Evolutionary conservation across 78 protist genomes (phyloP), one percentile per base, ranked within the genome.

Genomic region (Dictyostelium brefeldianum): DNA sequence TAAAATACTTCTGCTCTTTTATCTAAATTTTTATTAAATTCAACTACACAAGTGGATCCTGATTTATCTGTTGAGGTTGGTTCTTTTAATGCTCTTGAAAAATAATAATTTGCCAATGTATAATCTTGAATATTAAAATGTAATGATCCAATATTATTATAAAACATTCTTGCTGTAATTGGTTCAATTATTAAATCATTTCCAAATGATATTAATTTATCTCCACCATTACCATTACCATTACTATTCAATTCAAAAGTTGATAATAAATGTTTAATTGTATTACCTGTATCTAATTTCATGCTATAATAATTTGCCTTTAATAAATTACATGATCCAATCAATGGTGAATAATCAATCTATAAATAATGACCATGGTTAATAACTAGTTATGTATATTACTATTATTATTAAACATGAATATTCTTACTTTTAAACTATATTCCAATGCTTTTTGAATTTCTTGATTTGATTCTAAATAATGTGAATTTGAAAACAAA

Each of bases 111-210:
- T 31, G 93, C 79, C 18, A 81, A 78, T 20, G 51, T 48, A 18
- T 77, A 50, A 46, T 78, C 48, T 29, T 87, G 56, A 9, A 87
- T 25, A 74, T 87, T 77, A 29, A 87, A 87, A 65, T 87, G 83
- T 27, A 87, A 36, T 20, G 83, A 64, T 12, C 93, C 93, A 15
- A 87, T 46, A 50, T 87, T 65, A 65, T 87, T 87, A 43, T 65
- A 87, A 78, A 64, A 87, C 17, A 87, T 65, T 51, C 70, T 53
- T 77, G 93, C 84, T 65, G 93, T 87, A 20, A 87, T 87, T 14
- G 79, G 57, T 64, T 87, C 93, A 8, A 87, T 29, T 7, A 59
- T 48, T 57, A 87, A 54, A 87, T 87, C 93, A 31, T 47, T 50
- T 12, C 93, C 93, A 87, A 87, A 87, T 56, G 93, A 87, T 48